Evolutionary conservation across 2,329 filamentous ascomycete species (phyloP).

Genomic region (Alternaria panax): DNA sequence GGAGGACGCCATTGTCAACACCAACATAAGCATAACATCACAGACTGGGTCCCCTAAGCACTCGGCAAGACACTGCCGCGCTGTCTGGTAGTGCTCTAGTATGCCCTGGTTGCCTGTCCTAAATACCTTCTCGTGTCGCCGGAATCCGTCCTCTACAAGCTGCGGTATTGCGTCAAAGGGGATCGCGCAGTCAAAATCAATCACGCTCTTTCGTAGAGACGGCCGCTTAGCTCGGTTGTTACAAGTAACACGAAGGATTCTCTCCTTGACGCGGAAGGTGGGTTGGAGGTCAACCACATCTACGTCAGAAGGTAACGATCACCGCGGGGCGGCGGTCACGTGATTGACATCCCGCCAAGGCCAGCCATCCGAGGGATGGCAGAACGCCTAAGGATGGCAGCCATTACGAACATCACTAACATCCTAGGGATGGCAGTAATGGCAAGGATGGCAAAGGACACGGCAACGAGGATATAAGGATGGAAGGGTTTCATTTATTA

Average conservation of each 20-base stretch:
- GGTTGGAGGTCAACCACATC: too few relatives aligned
- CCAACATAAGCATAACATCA: background rate
- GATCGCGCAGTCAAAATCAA: background rate
- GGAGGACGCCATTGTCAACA: background rate
- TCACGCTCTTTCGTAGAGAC: background rate
- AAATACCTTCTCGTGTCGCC: background rate
- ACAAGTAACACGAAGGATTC: background rate
- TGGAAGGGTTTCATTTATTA: too few relatives aligned
- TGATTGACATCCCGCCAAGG: too few relatives aligned
- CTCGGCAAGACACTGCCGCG: background rate
- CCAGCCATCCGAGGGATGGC: too few relatives aligned
- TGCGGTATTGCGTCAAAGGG: background rate
- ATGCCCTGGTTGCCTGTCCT: background rate
- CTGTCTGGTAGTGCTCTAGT: background rate
- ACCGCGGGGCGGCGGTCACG: too few relatives aligned
- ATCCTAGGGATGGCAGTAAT: too few relatives aligned
- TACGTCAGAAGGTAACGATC: too few relatives aligned
- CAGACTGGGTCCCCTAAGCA: background rate
- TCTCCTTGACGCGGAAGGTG: background rate
- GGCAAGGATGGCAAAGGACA: too few relatives aligned
- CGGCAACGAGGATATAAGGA: too few relatives aligned
- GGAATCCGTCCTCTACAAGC: background rate
- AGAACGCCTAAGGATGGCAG: too few relatives aligned
- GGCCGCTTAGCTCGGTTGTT: background rate
- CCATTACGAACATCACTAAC: too few relatives aligned